Conservation (phyloP, 257 asterid genomes). For the Nicotiana attenuata region DNA sequence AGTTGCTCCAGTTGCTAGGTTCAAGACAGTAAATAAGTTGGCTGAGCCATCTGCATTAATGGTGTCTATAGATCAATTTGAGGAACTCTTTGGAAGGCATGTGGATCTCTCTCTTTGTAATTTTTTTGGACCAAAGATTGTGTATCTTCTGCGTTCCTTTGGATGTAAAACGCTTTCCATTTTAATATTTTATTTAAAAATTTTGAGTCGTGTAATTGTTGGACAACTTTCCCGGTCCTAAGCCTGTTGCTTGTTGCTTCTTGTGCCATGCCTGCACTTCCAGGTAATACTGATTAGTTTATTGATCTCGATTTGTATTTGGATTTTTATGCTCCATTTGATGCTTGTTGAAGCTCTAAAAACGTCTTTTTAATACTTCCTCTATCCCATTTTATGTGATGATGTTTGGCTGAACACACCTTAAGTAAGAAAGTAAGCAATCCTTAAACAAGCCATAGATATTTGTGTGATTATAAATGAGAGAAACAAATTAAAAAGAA, state of each 20-base stretch:
- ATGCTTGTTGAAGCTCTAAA: neutral
- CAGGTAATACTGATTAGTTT: constrained; percentile 36
- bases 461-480: neutral
- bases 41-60: constrained; percentile 53
- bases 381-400: too few relatives aligned
- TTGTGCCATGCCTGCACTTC: constrained; percentile 98
- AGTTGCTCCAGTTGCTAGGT: constrained; percentile 71
- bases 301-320: neutral
- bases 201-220: neutral
- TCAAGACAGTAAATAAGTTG: constrained; percentile 44
- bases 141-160: neutral
- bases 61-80: constrained; percentile 70
- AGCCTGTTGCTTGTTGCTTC: constrained; percentile 97
- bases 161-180: neutral
- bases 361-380: neutral
- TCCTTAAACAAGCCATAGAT: too few relatives aligned
- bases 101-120: constrained; percentile 18
- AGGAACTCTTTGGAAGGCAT: constrained; percentile 68
- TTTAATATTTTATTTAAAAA: neutral
- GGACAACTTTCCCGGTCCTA: constrained; percentile 32
- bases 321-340: neutral
- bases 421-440: too few relatives aligned
- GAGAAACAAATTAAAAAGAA: too few relatives aligned
- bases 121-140: neutral
- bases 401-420: too few relatives aligned